A percentile compares a stretch with the other conserved stretches of the same genome.
Conservation (phyloP, 768 basidiomycete species). For the Auriscalpium vulgare region DNA sequence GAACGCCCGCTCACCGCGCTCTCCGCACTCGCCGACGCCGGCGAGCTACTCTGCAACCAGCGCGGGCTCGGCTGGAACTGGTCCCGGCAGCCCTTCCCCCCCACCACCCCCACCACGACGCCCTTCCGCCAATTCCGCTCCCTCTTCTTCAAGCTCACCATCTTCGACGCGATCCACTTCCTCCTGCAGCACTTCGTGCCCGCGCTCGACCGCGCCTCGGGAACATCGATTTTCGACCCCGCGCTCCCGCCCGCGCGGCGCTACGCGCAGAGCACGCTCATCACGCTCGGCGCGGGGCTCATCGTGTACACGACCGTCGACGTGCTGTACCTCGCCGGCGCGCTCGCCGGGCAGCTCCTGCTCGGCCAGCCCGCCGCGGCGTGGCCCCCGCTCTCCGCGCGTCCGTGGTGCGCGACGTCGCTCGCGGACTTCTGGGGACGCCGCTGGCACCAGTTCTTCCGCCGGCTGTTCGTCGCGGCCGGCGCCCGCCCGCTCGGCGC, state of each 20-base stretch:
- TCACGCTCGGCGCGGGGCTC: not conserved
- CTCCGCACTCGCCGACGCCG: slow-evolving; percentile 6
- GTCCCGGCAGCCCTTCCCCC: slow-evolving; percentile 1
- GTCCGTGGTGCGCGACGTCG: slow-evolving; percentile 30
- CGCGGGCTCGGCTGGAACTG: slow-evolving; percentile 11
- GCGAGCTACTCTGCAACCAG: slow-evolving; percentile 10
- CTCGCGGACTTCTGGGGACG: slow-evolving; percentile 29
- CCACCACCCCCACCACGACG: not conserved
- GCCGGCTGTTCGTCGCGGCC: slow-evolving; percentile 23
- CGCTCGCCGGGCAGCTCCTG: slow-evolving; percentile 20
- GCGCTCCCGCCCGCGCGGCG: not conserved
- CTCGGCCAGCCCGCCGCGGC: slow-evolving; percentile 21
- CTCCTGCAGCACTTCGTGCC: not conserved
- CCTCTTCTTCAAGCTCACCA: not conserved
- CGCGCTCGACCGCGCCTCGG: not conserved
- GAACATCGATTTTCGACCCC: slow-evolving; percentile 2
- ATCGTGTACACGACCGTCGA: slow-evolving; percentile 9
- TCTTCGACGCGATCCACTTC: slow-evolving; percentile 2
- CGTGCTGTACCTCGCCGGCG: slow-evolving; percentile 18
- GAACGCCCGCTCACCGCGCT: slow-evolving; percentile 1
- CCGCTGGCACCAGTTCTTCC: slow-evolving; percentile 32
- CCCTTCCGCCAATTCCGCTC: not conserved
- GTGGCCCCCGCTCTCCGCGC: slow-evolving; percentile 27
- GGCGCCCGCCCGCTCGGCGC: slow-evolving; percentile 26
- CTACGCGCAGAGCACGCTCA: not conserved